Conservation (phyloP, 441 rosid species). For the Adansonia madagascariensis region DNA sequence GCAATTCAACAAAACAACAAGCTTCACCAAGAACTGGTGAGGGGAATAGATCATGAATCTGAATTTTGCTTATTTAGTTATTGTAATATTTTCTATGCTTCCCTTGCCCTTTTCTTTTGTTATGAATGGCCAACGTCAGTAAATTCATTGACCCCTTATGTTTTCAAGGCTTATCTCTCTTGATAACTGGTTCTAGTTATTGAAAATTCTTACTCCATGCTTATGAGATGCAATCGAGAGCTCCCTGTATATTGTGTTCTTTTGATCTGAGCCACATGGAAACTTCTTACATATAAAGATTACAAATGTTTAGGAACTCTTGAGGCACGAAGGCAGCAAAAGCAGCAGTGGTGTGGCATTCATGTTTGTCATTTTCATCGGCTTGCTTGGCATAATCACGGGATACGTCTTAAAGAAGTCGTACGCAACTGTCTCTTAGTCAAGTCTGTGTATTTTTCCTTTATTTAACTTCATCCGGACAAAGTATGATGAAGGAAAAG, state of each 20-base stretch:
- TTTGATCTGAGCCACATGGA: constrained; percentile 1
- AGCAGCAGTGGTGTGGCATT: constrained; percentile 50
- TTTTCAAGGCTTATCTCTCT: neutral
- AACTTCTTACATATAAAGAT: constrained; percentile 24
- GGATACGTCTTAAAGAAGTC: constrained; percentile 67
- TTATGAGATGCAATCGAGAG: neutral
- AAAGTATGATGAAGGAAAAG: constrained; percentile 40
- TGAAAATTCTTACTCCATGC: neutral
- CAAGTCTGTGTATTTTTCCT: constrained; percentile 19
- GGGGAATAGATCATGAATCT: constrained; percentile 27
- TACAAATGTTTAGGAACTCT: constrained; percentile 47
- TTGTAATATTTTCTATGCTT: neutral
- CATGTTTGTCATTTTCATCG: constrained; percentile 55
- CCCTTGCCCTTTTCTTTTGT: neutral
- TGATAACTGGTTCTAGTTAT: neutral
- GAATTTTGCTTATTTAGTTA: neutral
- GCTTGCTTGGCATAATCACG: constrained; percentile 62
- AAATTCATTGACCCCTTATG: neutral
- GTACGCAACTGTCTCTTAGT: constrained; percentile 25
- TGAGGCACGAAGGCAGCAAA: constrained; percentile 54
- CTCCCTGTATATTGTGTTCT: neutral
- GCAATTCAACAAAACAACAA: constrained; percentile 66
- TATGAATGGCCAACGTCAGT: constrained; percentile 7
- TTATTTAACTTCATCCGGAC: constrained; percentile 32
- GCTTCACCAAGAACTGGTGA: constrained; percentile 81